Percentiles rank a stretch among this genome's conserved stretches.
These are phyloP conservation scores for Craspedostauros australis DNA, from an alignment of 108 stramenopile genomes.

Conservation along the genomic window DNA sequence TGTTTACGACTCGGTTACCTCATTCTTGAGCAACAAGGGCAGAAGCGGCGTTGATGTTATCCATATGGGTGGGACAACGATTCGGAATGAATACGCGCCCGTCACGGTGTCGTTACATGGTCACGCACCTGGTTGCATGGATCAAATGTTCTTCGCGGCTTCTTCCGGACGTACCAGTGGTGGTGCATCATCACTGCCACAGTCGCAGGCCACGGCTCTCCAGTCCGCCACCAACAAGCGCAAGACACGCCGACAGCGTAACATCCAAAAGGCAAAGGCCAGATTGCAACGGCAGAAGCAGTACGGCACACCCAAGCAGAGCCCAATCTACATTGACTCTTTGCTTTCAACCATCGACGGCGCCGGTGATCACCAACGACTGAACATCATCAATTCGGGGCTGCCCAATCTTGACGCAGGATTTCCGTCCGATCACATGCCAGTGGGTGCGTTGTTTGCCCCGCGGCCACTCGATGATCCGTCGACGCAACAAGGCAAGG, in stretches of 20 bases:
- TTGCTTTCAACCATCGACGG: conserved; percentile 27
- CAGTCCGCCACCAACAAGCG: no score
- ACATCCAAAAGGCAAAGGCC: not conserved
- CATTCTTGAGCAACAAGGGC: no score
- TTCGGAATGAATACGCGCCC: conserved; percentile 23
- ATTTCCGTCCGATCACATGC: conserved; percentile 46
- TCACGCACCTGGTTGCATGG: conserved; percentile 42
- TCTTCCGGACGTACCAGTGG: not conserved
- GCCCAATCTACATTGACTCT: conserved; percentile 13
- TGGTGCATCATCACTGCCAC: not conserved
- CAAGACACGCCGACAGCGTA: no score
- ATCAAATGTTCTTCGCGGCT: conserved; percentile 37
- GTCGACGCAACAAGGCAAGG: not conserved
- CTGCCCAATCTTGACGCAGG: conserved; percentile 34
- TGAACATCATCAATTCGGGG: conserved; percentile 19
- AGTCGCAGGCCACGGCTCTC: no score
- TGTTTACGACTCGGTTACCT: conserved; percentile 19
- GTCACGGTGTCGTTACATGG: conserved; percentile 39
- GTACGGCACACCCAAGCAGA: not conserved
- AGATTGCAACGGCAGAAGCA: not conserved
- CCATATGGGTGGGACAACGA: not conserved
- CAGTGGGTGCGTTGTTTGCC: conserved; percentile 34
- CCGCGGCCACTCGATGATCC: conserved; percentile 1
- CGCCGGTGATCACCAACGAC: conserved; percentile 5
- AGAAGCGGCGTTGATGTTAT: not conserved